Conservation (phyloP, 768 basidiomycete genomes). For the Boletus pseudo-olivaceus region DNA sequence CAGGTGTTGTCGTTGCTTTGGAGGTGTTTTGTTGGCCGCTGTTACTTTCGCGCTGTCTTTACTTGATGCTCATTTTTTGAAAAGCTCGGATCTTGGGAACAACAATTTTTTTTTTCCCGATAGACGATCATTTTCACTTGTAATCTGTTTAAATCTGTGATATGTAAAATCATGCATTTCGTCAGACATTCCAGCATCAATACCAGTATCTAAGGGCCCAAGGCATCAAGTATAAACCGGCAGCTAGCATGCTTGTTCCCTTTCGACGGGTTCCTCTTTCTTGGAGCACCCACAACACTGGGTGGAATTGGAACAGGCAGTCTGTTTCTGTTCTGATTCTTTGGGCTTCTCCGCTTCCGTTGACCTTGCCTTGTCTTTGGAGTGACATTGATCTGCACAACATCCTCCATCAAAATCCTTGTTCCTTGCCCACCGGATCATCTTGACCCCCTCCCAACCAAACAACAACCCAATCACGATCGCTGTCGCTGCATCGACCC, state of each 20-base stretch:
- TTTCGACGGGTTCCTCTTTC: not conserved
- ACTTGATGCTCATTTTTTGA: not conserved
- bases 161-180: conserved; percentile 2
- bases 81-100: not conserved
- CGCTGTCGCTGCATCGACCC: conserved; percentile 27
- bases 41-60: not conserved
- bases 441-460: conserved; percentile 26
- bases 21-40: not conserved
- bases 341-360: not conserved
- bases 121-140: not conserved
- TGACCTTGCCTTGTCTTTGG: not conserved
- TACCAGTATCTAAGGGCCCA: not conserved
- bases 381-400: conserved; percentile 18
- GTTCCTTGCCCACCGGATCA: conserved; percentile 20
- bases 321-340: not conserved
- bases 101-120: not conserved
- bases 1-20: not conserved
- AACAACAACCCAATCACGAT: conserved; percentile 5
- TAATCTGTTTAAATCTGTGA: conserved; percentile 11
- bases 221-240: not conserved
- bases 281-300: conserved; percentile 3
- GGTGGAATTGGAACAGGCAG: not conserved
- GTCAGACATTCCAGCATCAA: not conserved
- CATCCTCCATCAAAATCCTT: conserved; percentile 38
- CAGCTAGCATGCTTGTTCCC: not conserved